A percentile compares a stretch with the other conserved stretches of the same genome.
Conservation (phyloP, 192 early-diverging fungal species). For the Rhizophlyctis rosea region DNA sequence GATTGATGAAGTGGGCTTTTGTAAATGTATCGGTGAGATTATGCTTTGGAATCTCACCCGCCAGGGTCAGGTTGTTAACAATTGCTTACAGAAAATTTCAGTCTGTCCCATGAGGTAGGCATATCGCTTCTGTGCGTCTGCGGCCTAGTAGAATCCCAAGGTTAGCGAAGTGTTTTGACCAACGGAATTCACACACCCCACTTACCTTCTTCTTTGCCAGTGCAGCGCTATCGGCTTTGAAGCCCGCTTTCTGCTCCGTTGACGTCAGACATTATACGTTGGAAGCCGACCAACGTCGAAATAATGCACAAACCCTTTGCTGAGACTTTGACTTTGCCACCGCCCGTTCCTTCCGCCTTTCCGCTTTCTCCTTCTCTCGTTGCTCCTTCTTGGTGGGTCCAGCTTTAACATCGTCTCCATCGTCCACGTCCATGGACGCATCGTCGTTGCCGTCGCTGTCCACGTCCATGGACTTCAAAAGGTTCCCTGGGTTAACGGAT, state of each 20-base stretch:
- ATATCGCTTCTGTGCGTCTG: constrained; percentile 62
- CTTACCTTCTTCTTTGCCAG: constrained; percentile 3
- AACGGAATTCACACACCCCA: not conserved
- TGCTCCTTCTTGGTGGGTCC: not conserved
- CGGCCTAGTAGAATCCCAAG: constrained; percentile 32
- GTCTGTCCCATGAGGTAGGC: constrained; percentile 70
- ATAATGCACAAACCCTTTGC: not conserved
- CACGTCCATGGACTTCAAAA: no score
- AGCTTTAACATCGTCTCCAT: no score
- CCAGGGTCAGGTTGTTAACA: not conserved
- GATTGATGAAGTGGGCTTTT: constrained; percentile 62
- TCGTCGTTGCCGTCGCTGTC: no score
- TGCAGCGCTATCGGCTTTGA: not conserved
- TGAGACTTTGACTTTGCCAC: no score
- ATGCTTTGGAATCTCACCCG: not conserved
- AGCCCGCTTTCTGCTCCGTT: constrained; percentile 1
- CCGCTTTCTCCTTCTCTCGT: not conserved
- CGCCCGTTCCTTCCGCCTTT: not conserved
- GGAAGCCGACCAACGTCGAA: not conserved
- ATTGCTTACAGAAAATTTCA: constrained; percentile 58
- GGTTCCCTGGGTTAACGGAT: no score
- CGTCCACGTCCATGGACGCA: no score
- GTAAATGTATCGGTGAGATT: not conserved
- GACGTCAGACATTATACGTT: not conserved
- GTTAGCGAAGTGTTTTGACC: constrained; percentile 6